Conservation (phyloP, 345 rosid genomes). For the Salix exigua region DNA sequence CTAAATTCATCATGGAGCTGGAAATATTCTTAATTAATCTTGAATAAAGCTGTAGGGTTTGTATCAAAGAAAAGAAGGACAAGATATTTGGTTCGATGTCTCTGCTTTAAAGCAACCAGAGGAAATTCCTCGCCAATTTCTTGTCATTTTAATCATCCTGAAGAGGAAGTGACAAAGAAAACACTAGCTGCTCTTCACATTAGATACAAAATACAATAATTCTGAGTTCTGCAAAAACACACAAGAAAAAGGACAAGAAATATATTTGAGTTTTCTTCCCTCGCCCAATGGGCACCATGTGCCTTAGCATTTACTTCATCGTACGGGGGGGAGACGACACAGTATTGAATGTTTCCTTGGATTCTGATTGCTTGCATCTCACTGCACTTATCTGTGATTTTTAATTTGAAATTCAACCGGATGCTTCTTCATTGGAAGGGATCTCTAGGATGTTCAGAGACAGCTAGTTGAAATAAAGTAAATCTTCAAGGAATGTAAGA, state of each 20-base stretch:
- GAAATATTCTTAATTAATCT: background rate
- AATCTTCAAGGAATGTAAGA: background rate
- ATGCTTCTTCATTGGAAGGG: background rate
- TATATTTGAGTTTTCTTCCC: background rate
- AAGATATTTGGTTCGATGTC: background rate
- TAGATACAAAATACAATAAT: too few relatives aligned
- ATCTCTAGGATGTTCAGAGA: background rate
- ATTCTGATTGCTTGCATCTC: background rate
- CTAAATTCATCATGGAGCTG: background rate
- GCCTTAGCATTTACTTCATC: slow-evolving; percentile 17
- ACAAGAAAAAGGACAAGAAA: background rate
- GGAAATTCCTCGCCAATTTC: background rate
- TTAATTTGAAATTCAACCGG: background rate
- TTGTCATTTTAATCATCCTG: background rate
- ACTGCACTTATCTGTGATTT: background rate
- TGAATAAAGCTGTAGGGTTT: background rate
- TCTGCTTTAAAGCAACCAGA: background rate
- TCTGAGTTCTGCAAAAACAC: background rate
- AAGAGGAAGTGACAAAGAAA: background rate
- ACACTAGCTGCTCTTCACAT: background rate
- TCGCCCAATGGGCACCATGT: slow-evolving; percentile 26
- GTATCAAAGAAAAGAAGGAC: background rate
- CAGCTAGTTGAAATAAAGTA: background rate
- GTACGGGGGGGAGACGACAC: background rate
- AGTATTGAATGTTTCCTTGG: background rate